Conservation (phyloP, 345 rosid species). For the Syzygium jambos region DNA sequence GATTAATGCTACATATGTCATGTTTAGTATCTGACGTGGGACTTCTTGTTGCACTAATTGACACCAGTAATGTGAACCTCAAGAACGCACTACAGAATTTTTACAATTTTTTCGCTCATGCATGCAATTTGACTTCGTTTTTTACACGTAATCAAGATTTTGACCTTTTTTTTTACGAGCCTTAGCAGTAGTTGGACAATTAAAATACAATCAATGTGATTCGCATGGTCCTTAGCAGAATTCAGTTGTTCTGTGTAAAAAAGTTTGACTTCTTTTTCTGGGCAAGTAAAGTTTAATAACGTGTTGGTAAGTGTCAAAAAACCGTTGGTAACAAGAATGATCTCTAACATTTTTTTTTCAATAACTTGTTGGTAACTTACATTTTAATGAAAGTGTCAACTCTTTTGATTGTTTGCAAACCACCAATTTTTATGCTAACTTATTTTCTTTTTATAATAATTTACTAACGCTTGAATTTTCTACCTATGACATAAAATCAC, state of each 20-base stretch:
- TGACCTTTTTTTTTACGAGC: not conserved
- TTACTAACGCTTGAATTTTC: not conserved
- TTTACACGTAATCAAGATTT: not conserved
- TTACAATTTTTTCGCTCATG: not conserved
- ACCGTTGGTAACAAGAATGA: no score
- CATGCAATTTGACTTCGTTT: not conserved
- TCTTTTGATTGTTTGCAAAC: not conserved
- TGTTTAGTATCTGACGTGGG: not conserved
- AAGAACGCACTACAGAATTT: not conserved
- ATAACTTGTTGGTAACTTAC: not conserved
- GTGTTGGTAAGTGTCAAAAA: no score
- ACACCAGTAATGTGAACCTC: not conserved
- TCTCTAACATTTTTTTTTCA: not conserved
- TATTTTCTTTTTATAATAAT: not conserved
- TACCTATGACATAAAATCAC: not conserved
- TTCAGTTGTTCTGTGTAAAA: not conserved
- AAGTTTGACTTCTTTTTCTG: no score
- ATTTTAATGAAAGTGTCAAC: not conserved
- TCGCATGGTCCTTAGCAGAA: not conserved
- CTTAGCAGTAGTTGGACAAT: not conserved
- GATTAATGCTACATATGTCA: not conserved
- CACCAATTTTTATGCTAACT: not conserved
- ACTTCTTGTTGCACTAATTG: not conserved
- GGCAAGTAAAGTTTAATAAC: no score
- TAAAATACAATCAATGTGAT: not conserved